Base-by-base conservation (phyloP, 2,329 filamentous ascomycete genomes). In the Pseudogymnoascus sp. region DNA sequence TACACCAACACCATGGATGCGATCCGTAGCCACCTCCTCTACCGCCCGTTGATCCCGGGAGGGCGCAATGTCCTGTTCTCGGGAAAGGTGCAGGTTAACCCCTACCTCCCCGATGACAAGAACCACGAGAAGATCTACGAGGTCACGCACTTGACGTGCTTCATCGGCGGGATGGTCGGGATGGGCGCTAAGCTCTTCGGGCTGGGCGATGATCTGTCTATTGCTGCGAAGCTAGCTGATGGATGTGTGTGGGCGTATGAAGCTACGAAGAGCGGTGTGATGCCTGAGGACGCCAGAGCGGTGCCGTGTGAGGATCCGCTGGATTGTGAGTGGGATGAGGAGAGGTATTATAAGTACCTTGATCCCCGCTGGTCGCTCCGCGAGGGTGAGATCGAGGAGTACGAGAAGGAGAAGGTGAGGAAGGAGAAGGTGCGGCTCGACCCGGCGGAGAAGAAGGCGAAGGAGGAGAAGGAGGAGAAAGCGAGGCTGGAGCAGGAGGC, bases 1-100 rank as follows among this genome's bases (percentile, higher is more conserved):
- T 91, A 96, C 71, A 80, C 88, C 63, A 83, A 83, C 63, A 83
- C 86, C 3, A 83, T 88, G 31, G 83, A 88, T 4, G 85, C 85
- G 0, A 84, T 88, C 37, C 88, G 89, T 67, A 81, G 91, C 66
- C 82, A 89, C 73, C 80, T 96, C 8, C 83, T 96, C 63, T 96
- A 85, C 75, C 83, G 88, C 4, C 91, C 92, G 0, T 88, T 95
- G 84, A 82, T 86, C 18, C 82, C 85, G 5, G 82, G 83, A 31
- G 78, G 81, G 5, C 83, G 83, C 60, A 84, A 93, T 64, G 83
- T 95, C n/a, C 80, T 95, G 2, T 85, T 95, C 65, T 84, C 89
- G 0, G 88, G 18, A 5, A 74, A 79, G 2, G 18, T 55, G 49
- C 28, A 33, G 28, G 77, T 60, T 71, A 1, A 73, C 76, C 49